Evolutionary conservation across 2,329 filamentous ascomycete species (phyloP).

Genomic region (Xylaria sp.): DNA sequence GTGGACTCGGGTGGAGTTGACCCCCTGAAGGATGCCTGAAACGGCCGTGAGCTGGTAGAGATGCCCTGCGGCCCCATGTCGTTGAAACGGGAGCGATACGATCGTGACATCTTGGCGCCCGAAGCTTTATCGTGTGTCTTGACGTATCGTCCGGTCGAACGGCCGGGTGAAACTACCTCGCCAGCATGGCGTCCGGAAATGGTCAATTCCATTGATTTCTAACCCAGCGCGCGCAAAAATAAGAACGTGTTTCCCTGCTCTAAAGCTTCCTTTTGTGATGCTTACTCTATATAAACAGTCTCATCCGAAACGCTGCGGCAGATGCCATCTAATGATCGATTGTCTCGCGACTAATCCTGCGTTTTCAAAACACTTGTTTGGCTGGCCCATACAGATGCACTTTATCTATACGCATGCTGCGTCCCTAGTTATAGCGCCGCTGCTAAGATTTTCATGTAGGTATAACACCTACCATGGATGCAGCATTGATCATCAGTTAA

Average conservation of each 20-base stretch:
- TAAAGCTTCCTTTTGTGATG: neutral
- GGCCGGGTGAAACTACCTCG: conserved; percentile 17
- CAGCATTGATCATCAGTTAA: neutral
- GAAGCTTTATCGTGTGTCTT: neutral
- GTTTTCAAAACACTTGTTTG: no score
- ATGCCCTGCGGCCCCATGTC: conserved; percentile 37
- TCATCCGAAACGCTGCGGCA: conserved; percentile 1
- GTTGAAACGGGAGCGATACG: conserved; percentile 37
- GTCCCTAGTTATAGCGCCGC: neutral
- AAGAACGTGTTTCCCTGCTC: conserved; percentile 3
- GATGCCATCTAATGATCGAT: neutral
- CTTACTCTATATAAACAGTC: neutral
- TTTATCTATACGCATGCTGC: neutral
- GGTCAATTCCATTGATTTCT: neutral
- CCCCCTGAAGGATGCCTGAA: conserved; percentile 37
- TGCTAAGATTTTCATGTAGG: neutral
- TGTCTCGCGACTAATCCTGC: neutral
- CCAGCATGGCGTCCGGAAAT: conserved; percentile 9
- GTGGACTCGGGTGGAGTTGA: conserved; percentile 36
- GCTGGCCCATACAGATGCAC: neutral
- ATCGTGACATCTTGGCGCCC: conserved; percentile 28
- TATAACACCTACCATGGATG: neutral
- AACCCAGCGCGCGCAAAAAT: neutral
- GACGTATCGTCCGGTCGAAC: conserved; percentile 10
- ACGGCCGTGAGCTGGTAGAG: conserved; percentile 27